These are phyloP conservation scores for Claviceps capensis DNA, from an alignment of 2,329 filamentous ascomycete genomes.

Conservation along the genomic window DNA sequence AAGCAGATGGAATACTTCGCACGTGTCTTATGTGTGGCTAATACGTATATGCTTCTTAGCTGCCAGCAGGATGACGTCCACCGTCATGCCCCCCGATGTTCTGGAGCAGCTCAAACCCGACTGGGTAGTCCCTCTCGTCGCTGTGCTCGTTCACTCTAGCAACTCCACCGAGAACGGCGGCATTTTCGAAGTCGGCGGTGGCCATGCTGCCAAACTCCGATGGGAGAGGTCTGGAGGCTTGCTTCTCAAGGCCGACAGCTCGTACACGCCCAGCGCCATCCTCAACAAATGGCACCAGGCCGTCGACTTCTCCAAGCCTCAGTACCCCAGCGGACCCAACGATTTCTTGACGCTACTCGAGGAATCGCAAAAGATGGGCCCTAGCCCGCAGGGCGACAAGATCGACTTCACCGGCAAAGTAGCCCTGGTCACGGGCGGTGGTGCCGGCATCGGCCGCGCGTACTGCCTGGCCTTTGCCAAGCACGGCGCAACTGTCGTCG, in stretches of 20 bases:
- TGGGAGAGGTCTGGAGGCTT: slow-evolving; percentile 91
- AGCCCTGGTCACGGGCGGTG: slow-evolving; percentile 75
- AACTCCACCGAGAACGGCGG: slow-evolving; percentile 72
- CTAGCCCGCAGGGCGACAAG: slow-evolving; percentile 58
- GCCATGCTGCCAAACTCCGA: slow-evolving; percentile 80
- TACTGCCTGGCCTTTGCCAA: slow-evolving; percentile 84
- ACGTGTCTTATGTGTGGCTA: background rate
- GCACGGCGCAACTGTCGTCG: slow-evolving; percentile 70
- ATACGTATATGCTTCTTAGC: slow-evolving; percentile 31
- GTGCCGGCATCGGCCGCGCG: slow-evolving; percentile 79
- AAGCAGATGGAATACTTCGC: too few relatives aligned
- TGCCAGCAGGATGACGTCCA: slow-evolving; percentile 89
- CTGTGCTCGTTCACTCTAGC: slow-evolving; percentile 71
- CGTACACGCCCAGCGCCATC: slow-evolving; percentile 76
- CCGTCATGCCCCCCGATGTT: slow-evolving; percentile 88
- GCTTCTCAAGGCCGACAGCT: slow-evolving; percentile 76
- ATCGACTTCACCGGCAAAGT: slow-evolving; percentile 76
- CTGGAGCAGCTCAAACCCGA: slow-evolving; percentile 77
- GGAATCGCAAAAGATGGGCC: slow-evolving; percentile 63
- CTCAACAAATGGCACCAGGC: slow-evolving; percentile 83
- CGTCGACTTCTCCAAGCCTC: slow-evolving; percentile 65
- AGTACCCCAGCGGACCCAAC: slow-evolving; percentile 71
- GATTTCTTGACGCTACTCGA: slow-evolving; percentile 83
- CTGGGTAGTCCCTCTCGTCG: slow-evolving; percentile 90
- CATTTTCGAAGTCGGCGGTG: slow-evolving; percentile 90